Conservation (phyloP, 495 filamentous ascomycete genomes). For the Penicillium diatomitis region DNA sequence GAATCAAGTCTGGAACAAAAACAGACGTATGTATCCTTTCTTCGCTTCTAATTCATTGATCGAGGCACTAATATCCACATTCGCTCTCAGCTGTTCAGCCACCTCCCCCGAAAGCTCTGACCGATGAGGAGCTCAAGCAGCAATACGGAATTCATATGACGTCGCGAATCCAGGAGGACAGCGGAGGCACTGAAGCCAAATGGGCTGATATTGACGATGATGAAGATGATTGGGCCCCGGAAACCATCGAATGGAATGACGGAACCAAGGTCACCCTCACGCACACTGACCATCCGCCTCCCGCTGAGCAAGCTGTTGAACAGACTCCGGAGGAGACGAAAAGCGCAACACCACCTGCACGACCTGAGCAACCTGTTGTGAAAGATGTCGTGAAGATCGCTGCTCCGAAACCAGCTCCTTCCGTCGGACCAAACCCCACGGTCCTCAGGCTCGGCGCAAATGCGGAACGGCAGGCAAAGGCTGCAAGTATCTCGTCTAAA, state of each 20-base stretch:
- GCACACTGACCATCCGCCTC: constrained; percentile 29
- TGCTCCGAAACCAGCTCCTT: constrained; percentile 37
- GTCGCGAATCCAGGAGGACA: constrained; percentile 76
- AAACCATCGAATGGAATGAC: constrained; percentile 94
- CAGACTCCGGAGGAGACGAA: constrained; percentile 17
- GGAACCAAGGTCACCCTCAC: constrained; percentile 84
- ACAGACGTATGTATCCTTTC: constrained; percentile 61
- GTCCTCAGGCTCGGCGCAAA: constrained; percentile 44
- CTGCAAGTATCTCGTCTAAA: constrained; percentile 50
- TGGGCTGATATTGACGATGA: constrained; percentile 99
- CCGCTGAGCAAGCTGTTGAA: constrained; percentile 5
- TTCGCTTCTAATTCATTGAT: neutral
- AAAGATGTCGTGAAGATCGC: constrained; percentile 25
- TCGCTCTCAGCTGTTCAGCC: constrained; percentile 56
- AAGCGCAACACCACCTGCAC: constrained; percentile 8
- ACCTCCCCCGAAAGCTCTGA: constrained; percentile 81
- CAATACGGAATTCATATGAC: constrained; percentile 96
- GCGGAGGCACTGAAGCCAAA: constrained; percentile 71
- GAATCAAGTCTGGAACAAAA: constrained; percentile 93
- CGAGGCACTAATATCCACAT: constrained; percentile 17
- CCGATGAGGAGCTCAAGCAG: constrained; percentile 93
- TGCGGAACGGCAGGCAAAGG: constrained; percentile 43
- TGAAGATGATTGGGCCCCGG: constrained; percentile 95
- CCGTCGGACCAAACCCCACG: constrained; percentile 44
- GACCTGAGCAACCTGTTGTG: constrained; percentile 10